phyloP scores from a whole-genome alignment of 2,329 filamentous ascomycete species.

The Cryoendolithus antarcticus region DNA sequence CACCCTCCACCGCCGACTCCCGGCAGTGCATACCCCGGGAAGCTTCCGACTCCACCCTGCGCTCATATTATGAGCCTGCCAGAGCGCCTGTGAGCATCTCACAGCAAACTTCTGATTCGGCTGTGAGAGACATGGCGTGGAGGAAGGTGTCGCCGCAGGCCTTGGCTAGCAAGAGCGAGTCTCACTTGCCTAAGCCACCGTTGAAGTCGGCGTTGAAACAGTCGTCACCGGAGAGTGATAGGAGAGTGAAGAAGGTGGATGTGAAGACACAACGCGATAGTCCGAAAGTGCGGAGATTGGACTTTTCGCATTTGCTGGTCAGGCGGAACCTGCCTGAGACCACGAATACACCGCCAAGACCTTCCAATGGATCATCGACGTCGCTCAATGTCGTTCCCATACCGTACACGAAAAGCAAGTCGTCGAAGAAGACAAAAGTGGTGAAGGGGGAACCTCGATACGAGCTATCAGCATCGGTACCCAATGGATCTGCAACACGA shows the following conservation, averaged over 20 bases:
- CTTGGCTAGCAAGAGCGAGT: constrained; percentile 10
- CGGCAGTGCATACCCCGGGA: not conserved
- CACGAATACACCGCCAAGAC: not conserved
- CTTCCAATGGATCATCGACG: not conserved
- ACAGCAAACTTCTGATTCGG: constrained; percentile 33
- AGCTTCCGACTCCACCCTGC: constrained; percentile 3
- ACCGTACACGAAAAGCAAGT: constrained; percentile 8
- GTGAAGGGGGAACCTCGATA: not conserved
- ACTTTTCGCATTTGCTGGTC: constrained; percentile 2
- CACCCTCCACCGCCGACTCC: not conserved
- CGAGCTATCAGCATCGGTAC: constrained; percentile 2
- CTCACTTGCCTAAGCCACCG: constrained; percentile 6
- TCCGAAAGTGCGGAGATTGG: constrained; percentile 1
- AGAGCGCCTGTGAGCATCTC: constrained; percentile 29
- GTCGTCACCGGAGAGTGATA: constrained; percentile 1
- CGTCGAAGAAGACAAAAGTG: constrained; percentile 15
- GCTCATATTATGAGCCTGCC: constrained; percentile 27
- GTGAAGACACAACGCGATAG: constrained; percentile 5
- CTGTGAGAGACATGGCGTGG: constrained; percentile 31
- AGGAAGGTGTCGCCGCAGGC: constrained; percentile 24
- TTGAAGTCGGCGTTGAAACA: constrained; percentile 7
- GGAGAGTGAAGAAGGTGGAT: constrained; percentile 6
- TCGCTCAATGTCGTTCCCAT: constrained; percentile 3
- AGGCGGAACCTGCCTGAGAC: not conserved
- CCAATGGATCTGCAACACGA: constrained; percentile 5